Evolutionary conservation across 2,329 filamentous ascomycete species (phyloP).

Genomic region (Venturia asperata): DNA sequence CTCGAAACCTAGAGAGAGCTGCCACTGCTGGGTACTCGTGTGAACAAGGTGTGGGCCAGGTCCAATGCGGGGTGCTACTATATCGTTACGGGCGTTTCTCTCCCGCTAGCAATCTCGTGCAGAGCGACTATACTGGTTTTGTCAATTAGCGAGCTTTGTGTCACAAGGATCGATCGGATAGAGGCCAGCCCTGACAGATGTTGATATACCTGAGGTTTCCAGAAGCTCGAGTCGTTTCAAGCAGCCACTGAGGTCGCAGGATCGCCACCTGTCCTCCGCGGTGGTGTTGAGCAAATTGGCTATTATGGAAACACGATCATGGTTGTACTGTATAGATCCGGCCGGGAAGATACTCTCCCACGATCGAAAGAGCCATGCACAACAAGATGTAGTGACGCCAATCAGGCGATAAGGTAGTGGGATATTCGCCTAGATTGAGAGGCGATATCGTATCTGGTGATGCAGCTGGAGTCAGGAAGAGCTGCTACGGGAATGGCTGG

Average conservation of each 20-base stretch:
- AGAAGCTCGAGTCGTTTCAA: constrained; percentile 8
- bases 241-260: background rate
- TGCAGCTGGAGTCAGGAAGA: background rate
- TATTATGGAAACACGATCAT: background rate
- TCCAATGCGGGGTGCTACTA: background rate
- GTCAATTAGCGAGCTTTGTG: background rate
- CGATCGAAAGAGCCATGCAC: background rate
- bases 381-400: background rate
- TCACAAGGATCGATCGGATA: background rate
- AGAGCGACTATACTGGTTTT: background rate
- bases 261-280: background rate
- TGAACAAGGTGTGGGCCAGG: background rate
- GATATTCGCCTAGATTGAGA: background rate
- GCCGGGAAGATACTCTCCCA: no score
- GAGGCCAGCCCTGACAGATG: background rate
- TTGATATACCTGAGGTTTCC: constrained; percentile 12
- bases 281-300: background rate
- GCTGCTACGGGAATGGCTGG: background rate
- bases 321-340: no score
- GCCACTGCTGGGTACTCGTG: background rate
- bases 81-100: constrained; percentile 3
- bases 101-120: background rate
- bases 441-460: background rate
- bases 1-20: background rate
- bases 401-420: background rate